Base-by-base conservation (phyloP, 345 rosid species). In the Citrus inodora region DNA sequence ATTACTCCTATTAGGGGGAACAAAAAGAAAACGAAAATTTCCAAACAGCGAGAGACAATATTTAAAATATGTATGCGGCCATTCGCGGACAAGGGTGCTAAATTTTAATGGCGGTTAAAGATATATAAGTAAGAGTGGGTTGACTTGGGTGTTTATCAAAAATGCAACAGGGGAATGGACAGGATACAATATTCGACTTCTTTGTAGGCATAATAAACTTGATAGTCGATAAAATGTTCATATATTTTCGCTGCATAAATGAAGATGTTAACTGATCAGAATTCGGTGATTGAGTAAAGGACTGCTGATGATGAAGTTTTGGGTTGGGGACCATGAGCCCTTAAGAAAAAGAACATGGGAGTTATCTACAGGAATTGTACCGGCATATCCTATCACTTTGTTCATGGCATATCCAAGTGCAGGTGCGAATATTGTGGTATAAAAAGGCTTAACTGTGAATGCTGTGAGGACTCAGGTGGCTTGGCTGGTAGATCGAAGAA, bases 361-460 rank as follows among this genome's bases (percentile, higher is more conserved):
- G 51, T 48, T 62, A 55, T 66, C 35, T 75, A 46, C 62, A 37
- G 38, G 73, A 24, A 76, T 76, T 67, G 27, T 24, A 25, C 65
- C 6, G 55, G 79, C 79, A 67, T 76, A 76, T 76, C 73, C 79
- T 67, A 35, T 37, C 58, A 14, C 73, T 67, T 67, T 76, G 67
- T 19, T 53, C 22, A 5, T 21, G 63, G 79, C 66, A 76, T 76
- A 76, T 76, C 79, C 79, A 33, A 33, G 14, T 56, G 35, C 62
- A 37, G 56, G 40, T 76, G 79, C 79, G 79, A 56, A 67, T 76
- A 62, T 67, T 67, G 27, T 32, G n/a, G 48, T 75, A 75, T 75
- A 64, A 17, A 42, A 28, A 75, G 28, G 30, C 40, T 27, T 17
- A 9, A 3, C 5, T 5, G 58, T 48, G 35, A 33, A 53, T 16